phyloP scores from a whole-genome alignment of 2,329 filamentous ascomycete genomes.

The Thermoascus crustaceus region DNA sequence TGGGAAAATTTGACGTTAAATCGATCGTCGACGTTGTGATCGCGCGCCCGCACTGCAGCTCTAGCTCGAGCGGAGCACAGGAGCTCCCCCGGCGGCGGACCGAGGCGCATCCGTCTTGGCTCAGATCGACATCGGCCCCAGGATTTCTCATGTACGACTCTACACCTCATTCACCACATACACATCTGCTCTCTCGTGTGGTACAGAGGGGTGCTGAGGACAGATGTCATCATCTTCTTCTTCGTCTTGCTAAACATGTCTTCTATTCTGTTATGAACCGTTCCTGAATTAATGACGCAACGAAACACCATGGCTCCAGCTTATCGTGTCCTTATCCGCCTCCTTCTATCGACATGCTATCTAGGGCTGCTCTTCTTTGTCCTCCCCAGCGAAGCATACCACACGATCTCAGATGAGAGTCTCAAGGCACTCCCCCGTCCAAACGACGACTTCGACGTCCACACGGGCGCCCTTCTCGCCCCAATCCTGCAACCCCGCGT shows the following conservation, averaged over 20 bases:
- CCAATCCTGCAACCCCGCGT: slow-evolving; percentile 85
- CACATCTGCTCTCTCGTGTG: too few relatives aligned
- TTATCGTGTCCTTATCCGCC: slow-evolving; percentile 18
- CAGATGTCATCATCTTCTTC: too few relatives aligned
- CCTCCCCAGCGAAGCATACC: slow-evolving; percentile 40
- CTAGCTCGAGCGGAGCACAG: background rate
- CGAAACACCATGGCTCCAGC: background rate
- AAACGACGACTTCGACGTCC: slow-evolving; percentile 68
- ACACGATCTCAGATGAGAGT: slow-evolving; percentile 63
- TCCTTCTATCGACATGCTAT: slow-evolving; percentile 19
- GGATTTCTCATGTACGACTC: background rate
- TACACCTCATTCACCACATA: background rate
- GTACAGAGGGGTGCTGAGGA: too few relatives aligned
- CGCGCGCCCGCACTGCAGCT: background rate
- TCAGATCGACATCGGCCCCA: background rate
- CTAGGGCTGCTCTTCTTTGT: slow-evolving; percentile 18
- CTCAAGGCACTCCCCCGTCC: slow-evolving; percentile 64
- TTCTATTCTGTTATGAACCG: too few relatives aligned
- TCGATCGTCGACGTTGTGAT: too few relatives aligned
- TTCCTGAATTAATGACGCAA: too few relatives aligned
- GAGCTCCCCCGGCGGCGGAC: background rate
- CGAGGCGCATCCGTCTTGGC: background rate
- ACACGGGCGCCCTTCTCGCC: slow-evolving; percentile 65
- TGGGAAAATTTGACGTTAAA: too few relatives aligned
- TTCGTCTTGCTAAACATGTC: too few relatives aligned